Evolutionary conservation across 176 grass and related monocot species (phyloP).

Genomic region (Musa beccarii): DNA sequence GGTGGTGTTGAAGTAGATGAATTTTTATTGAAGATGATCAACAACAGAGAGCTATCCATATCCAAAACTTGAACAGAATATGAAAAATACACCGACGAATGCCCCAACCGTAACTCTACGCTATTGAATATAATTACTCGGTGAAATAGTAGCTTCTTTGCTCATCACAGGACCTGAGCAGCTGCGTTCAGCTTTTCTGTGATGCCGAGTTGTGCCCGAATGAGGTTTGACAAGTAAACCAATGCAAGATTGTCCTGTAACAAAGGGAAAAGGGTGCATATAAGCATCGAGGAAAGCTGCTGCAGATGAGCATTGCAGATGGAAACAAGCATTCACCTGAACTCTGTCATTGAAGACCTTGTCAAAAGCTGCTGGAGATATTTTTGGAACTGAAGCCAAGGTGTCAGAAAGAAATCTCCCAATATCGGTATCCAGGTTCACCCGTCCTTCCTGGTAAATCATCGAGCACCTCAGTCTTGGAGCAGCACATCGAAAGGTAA

Average conservation of each 20-base stretch:
- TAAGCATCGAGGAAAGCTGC: too few relatives aligned
- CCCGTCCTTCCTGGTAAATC: constrained; percentile 51
- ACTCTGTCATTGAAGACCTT: constrained; percentile 85
- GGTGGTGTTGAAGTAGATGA: too few relatives aligned
- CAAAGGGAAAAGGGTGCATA: background rate
- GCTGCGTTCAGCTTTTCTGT: constrained; percentile 88
- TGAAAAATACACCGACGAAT: too few relatives aligned
- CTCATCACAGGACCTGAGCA: constrained; percentile 58
- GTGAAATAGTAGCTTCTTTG: too few relatives aligned
- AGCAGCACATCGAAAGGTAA: background rate
- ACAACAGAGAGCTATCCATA: too few relatives aligned
- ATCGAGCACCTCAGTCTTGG: background rate
- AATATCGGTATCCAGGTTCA: constrained; percentile 54
- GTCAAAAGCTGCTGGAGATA: constrained; percentile 68
- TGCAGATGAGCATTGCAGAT: background rate
- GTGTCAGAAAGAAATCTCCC: constrained; percentile 57
- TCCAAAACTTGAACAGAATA: too few relatives aligned
- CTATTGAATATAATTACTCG: too few relatives aligned
- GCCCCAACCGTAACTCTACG: too few relatives aligned
- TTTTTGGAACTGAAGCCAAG: constrained; percentile 64
- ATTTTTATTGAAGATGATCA: too few relatives aligned
- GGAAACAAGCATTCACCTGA: constrained; percentile 37
- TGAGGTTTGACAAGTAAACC: constrained; percentile 82
- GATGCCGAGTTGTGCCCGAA: constrained; percentile 70
- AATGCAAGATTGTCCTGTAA: constrained; percentile 77